Evolutionary conservation across 2,329 filamentous ascomycete genomes (phyloP).

Genomic region (Ceratocystis destructans): DNA sequence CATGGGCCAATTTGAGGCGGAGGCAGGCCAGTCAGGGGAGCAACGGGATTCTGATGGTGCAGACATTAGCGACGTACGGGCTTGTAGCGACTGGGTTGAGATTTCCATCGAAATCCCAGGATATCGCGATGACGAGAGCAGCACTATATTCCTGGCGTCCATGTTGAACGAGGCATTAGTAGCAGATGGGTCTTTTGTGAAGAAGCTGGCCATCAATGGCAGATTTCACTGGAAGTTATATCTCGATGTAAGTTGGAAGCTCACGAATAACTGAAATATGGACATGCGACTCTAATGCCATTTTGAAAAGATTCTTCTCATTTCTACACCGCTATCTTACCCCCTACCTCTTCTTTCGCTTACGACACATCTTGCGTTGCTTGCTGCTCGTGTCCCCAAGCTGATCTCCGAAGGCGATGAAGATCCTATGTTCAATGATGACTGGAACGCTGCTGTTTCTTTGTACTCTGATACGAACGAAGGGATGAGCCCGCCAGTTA

Average conservation of each 20-base stretch:
- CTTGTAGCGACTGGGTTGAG: conserved; percentile 64
- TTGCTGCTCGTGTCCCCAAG: conserved; percentile 70
- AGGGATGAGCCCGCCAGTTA: conserved; percentile 59
- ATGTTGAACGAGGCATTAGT: conserved; percentile 83
- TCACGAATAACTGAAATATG: background rate
- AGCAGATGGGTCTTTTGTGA: conserved; percentile 53
- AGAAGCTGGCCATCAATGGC: conserved; percentile 70
- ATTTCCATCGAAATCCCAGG: conserved; percentile 86
- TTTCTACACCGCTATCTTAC: conserved; percentile 86
- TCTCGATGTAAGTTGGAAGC: conserved; percentile 61
- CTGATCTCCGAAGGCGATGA: conserved; percentile 84
- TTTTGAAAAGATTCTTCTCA: conserved; percentile 61
- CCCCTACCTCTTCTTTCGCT: conserved; percentile 84
- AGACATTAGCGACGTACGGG: conserved; percentile 27
- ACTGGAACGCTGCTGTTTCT: conserved; percentile 74
- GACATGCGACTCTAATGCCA: conserved; percentile 16
- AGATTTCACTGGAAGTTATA: conserved; percentile 96
- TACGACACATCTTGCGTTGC: conserved; percentile 83
- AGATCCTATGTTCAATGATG: conserved; percentile 94
- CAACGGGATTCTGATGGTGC: conserved; percentile 29
- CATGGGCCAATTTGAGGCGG: conserved; percentile 22
- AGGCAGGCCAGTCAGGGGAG: conserved; percentile 24
- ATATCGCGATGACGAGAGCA: conserved; percentile 75
- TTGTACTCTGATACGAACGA: conserved; percentile 47
- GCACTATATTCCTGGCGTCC: conserved; percentile 72